phyloP scores from a whole-genome alignment of 495 filamentous ascomycete species.

The Hypomontagnella submonticulosa region DNA sequence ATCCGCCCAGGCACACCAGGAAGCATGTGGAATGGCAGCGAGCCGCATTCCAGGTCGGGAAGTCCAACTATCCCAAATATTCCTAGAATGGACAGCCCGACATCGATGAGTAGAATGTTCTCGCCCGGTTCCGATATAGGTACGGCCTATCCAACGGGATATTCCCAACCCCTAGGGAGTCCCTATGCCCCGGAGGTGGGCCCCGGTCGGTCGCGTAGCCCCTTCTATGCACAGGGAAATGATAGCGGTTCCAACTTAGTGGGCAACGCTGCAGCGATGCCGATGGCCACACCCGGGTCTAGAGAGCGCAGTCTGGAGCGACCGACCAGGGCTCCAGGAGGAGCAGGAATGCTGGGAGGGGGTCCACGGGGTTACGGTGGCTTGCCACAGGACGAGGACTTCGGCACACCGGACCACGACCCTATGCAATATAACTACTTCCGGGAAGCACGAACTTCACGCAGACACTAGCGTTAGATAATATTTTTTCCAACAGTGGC shows the following conservation, averaged over 20 bases:
- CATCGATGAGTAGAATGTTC: slow-evolving; percentile 21
- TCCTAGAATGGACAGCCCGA: slow-evolving; percentile 37
- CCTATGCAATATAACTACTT: slow-evolving; percentile 52
- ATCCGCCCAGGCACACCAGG: slow-evolving; percentile 75
- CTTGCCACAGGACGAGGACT: slow-evolving; percentile 58
- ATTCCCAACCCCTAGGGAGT: slow-evolving; percentile 39
- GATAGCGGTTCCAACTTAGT: slow-evolving; percentile 59
- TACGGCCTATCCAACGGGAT: slow-evolving; percentile 45
- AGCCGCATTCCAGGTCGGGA: slow-evolving; percentile 52
- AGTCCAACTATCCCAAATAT: slow-evolving; percentile 51
- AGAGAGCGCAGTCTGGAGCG: slow-evolving; percentile 52
- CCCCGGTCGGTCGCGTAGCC: slow-evolving; percentile 45
- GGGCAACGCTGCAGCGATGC: slow-evolving; percentile 54
- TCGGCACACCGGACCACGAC: slow-evolving; percentile 46
- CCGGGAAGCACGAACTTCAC: slow-evolving; percentile 46
- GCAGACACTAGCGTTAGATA: slow-evolving; percentile 20
- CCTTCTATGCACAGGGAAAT: slow-evolving; percentile 55
- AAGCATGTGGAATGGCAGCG: slow-evolving; percentile 56
- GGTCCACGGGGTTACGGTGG: slow-evolving; percentile 64
- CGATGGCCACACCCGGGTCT: slow-evolving; percentile 47
- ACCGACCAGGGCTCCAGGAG: slow-evolving; percentile 42
- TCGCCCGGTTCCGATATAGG: slow-evolving; percentile 43
- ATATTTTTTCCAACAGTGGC: neutral
- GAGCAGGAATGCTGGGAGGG: slow-evolving; percentile 59
- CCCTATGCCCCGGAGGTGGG: slow-evolving; percentile 28